Conservation (phyloP, 2,329 filamentous ascomycete species). For the Drechslerella dactyloides region DNA sequence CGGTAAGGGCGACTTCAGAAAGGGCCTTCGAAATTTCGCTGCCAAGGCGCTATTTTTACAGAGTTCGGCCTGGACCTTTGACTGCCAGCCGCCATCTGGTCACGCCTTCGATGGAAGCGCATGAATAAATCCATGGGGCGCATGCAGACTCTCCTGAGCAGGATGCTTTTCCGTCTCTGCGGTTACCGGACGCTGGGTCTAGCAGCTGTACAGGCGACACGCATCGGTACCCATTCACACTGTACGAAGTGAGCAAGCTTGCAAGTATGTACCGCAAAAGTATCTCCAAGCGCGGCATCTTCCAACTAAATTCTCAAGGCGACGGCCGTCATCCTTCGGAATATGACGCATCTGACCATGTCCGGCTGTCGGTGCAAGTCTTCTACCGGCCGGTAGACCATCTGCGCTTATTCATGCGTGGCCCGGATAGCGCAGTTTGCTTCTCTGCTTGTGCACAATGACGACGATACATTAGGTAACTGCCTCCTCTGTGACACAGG, state of each 20-base stretch:
- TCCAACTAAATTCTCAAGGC: background rate
- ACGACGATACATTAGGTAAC: too few relatives aligned
- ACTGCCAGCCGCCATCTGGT: constrained; percentile 5
- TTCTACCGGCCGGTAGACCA: constrained; percentile 1
- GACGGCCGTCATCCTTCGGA: background rate
- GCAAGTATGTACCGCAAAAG: background rate
- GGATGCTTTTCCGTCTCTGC: constrained; percentile 17
- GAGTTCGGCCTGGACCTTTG: constrained; percentile 26
- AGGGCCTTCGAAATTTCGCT: background rate
- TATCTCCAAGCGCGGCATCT: background rate
- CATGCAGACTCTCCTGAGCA: constrained; percentile 28
- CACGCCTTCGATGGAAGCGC: background rate
- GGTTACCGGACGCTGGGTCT: background rate
- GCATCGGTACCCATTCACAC: background rate
- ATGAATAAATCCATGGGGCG: constrained; percentile 6
- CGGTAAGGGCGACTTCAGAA: background rate
- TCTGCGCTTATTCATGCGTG: too few relatives aligned
- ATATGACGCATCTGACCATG: background rate
- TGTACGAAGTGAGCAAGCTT: too few relatives aligned
- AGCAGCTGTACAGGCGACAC: background rate
- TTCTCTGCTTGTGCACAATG: too few relatives aligned
- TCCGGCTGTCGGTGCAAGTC: background rate
- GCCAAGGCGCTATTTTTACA: constrained; percentile 22
- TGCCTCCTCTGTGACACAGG: background rate
- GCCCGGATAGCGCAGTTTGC: too few relatives aligned